Base-by-base conservation (phyloP, 306 rosid genomes). In the Astragalus membranaceus region DNA sequence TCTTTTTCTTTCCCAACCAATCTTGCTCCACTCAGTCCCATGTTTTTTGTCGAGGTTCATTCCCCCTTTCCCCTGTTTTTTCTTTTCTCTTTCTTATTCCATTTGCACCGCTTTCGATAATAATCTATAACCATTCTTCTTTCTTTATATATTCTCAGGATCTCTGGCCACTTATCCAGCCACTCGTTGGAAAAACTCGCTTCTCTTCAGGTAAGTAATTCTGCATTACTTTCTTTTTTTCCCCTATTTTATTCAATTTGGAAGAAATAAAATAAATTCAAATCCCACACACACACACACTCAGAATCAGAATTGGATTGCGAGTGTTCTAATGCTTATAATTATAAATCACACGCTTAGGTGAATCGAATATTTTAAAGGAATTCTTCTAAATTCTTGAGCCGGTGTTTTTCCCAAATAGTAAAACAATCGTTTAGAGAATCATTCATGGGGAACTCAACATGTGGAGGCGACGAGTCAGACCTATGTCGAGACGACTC, bases 401-500 rank as follows among this genome's bases (percentile, higher is more conserved):
- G 26, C 7, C 62, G 37, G 17, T 75, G 66, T 71, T 67, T 70
- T 65, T 35, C 3, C 3, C 1, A 35, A 41, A 35, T 58, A 70
- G 79, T 52, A 58, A 69, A 73, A 78, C 85, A 64, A 47, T 81
- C 82, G 3, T 0, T 59, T 13, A 35, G n/a, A 35, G 79, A 81
- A 36, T 78, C 89, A 26, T 26, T 26, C 1, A 94, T 94, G 99
- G 47, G 51, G 12, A 83, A 62, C 76, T 14, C 89, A 0, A 57
- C 66, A 9, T 89, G 99, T 53, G 85, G 74, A 14, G 80, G 78
- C 36, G 2, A 60, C 2, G 96, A 70, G 0, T n/a, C 64, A 2
- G 91, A 88, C 0, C 43, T 60, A 5, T 91, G 97, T 74, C 79
- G 97, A 2, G 83, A 89, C 66, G 96, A 95, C 1, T 55, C 99